Evolutionary conservation across 495 filamentous ascomycete genomes (phyloP).

Genomic region (Neurospora discreta): DNA sequence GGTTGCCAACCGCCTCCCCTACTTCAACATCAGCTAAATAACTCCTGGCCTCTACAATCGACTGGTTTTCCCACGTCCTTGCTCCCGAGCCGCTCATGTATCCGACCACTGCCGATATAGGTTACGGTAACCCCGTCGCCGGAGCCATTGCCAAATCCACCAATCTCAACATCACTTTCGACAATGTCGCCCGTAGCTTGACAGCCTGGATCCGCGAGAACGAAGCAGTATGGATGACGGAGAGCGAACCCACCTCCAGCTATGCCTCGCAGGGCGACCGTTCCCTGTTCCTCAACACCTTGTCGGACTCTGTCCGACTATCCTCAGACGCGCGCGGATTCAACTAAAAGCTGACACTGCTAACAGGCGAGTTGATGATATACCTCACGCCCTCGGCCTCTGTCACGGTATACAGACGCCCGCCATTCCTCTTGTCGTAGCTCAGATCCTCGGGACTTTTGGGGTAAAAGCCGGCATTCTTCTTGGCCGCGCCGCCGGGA

Average conservation of each 20-base stretch:
- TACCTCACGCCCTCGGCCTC: background rate
- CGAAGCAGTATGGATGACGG: background rate
- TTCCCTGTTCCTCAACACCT: too few species aligned
- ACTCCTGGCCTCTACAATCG: background rate
- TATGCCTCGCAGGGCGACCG: too few species aligned
- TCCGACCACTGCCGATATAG: background rate
- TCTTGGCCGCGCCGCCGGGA: background rate
- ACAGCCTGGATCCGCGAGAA: background rate
- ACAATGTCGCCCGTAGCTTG: background rate
- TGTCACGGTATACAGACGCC: slow-evolving; percentile 6
- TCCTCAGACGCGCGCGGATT: too few species aligned
- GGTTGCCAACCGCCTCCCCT: background rate
- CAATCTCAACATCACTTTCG: background rate
- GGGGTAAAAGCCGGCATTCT: slow-evolving; percentile 1
- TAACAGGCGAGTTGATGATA: background rate
- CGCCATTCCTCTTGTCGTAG: slow-evolving; percentile 4
- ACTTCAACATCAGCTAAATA: background rate
- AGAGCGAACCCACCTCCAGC: too few species aligned
- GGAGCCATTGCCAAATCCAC: background rate
- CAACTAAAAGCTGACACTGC: background rate
- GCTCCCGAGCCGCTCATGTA: background rate
- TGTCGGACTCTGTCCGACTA: too few species aligned
- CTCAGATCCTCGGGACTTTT: slow-evolving; percentile 4
- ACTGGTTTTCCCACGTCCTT: background rate
- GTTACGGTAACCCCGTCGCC: background rate